phyloP scores from a whole-genome alignment of 2,329 filamentous ascomycete species.

The Stemphylium lycopersici region DNA sequence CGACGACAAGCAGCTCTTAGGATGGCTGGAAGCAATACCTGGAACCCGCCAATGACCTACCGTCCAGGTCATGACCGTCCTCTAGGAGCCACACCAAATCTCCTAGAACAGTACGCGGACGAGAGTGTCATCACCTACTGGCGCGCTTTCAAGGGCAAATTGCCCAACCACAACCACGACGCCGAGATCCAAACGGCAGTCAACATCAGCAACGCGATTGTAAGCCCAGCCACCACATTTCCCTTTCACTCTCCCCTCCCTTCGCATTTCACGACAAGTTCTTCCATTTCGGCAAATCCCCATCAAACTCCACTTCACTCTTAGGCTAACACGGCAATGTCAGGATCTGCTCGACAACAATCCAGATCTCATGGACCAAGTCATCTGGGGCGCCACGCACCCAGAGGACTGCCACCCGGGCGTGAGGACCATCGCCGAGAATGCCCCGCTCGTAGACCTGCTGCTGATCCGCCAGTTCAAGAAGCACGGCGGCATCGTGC shows the following conservation, averaged over 20 bases:
- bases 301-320: no score
- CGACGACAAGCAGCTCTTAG: not conserved
- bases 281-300: not conserved
- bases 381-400: not conserved
- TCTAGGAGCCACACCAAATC: not conserved
- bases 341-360: not conserved
- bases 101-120: not conserved
- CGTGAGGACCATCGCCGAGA: not conserved
- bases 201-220: not conserved
- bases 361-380: not conserved
- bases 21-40: not conserved
- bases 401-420: slow-evolving; percentile 3
- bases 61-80: not conserved
- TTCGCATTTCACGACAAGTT: not conserved
- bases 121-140: not conserved
- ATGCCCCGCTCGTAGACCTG: slow-evolving; percentile 8
- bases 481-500: slow-evolving; percentile 14
- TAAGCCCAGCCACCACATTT: not conserved
- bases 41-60: not conserved
- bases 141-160: not conserved
- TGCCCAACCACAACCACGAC: not conserved
- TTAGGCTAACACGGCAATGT: no score
- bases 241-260: not conserved
- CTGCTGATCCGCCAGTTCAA: slow-evolving; percentile 19
- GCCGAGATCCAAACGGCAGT: not conserved